Base-by-base conservation (phyloP, 805 yeast genomes). In the Pichia rugopelliculosa region DNA sequence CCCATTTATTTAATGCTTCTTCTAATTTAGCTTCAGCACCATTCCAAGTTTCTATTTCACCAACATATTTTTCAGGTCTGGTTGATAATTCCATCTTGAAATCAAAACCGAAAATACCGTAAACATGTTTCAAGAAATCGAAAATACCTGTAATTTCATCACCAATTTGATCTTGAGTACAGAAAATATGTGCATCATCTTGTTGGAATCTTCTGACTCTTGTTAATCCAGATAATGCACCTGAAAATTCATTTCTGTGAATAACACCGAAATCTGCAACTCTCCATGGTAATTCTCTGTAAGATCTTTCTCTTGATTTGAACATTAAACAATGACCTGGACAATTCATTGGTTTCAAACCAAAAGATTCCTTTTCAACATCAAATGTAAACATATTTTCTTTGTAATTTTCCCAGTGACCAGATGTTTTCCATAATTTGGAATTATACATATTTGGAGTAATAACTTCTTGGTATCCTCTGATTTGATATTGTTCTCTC, bases 131-230 rank as follows among this genome's bases (percentile, higher is more conserved):
- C 69, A 91, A 75, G 75, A 91, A 90, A 62, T 88, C 95, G 62
- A 91, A 86, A 48, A 87, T 82, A 51, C 82, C 83, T 45, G 79
- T 77, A 56, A 91, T 88, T 73, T 91, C 98, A 46, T 71, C 67
- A 64, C 82, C 95, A 58, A 91, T 88, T 74, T 91, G 98, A 53
- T 84, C 95, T 57, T 78, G 82, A 47, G 88, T 82, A 76, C 98
- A 93, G 84, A 91, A 91, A 57, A 91, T 91, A 68, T 91, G 99
- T 42, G 96, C 97, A 71, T 91, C 99, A 69, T 91, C 99, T 74
- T 91, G 99, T 71, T 91, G 99, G 86, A 91, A 91, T 71, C 98
- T 82, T 73, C 99, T 86, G 41, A 93, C 98, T 73, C 99, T 85
- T 48, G 99, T 93, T 67, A 91, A 80, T 44, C 93, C 93, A 38